phyloP scores from a whole-genome alignment of 1,284 basidiomycete genomes.

The Sporisorium reilianum region DNA sequence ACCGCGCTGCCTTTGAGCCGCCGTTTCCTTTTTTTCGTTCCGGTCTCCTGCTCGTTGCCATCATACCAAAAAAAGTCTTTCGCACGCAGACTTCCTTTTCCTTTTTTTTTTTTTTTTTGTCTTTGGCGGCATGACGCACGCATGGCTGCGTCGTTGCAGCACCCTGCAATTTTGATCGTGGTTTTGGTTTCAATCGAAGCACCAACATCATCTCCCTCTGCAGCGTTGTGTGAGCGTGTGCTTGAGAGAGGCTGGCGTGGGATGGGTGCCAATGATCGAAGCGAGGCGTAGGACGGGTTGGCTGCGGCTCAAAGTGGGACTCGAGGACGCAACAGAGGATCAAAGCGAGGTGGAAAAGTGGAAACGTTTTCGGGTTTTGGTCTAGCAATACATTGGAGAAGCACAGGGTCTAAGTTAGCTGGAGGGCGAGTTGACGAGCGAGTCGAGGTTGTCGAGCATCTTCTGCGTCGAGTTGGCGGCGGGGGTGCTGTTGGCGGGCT shows the following conservation, averaged over 20 bases:
- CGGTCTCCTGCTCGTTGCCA: neutral
- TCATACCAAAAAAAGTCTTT: conserved; percentile 1
- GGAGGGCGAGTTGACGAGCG: conserved; percentile 22
- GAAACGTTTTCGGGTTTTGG: neutral
- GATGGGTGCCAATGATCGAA: neutral
- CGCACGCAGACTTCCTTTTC: conserved; percentile 2
- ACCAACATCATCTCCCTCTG: neutral
- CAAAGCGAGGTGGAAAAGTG: no score
- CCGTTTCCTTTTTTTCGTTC: neutral
- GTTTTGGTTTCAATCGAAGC: conserved; percentile 1
- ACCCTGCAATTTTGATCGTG: neutral
- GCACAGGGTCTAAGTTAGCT: neutral
- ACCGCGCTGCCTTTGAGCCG: neutral
- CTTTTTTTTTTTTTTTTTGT: conserved; percentile 4
- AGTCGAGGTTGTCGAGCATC: conserved; percentile 44
- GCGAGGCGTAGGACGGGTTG: neutral
- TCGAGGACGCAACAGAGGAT: no score
- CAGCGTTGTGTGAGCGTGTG: neutral
- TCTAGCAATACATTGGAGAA: neutral
- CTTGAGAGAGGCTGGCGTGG: neutral
- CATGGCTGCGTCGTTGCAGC: neutral
- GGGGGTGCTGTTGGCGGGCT: neutral
- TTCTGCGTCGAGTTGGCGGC: conserved; percentile 18
- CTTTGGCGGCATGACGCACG: neutral
- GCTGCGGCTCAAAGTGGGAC: neutral